These are phyloP conservation scores for Umbelopsis vinacea DNA, from an alignment of 192 early-diverging fungal species.

Conservation along the genomic window DNA sequence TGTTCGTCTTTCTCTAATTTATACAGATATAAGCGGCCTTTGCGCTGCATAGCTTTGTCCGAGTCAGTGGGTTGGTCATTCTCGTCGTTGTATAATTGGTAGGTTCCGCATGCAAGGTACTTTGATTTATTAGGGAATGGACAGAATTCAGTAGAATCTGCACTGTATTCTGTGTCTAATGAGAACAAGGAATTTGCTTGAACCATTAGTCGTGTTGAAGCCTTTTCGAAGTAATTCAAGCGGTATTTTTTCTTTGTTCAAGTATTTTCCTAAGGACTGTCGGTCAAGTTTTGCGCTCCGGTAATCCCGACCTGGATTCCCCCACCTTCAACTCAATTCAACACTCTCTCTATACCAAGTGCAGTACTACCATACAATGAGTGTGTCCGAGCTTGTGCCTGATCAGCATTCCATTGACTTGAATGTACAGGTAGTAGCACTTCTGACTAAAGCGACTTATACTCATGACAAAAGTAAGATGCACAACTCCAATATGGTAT, in stretches of 20 bases:
- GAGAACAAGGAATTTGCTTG: slow-evolving; percentile 49
- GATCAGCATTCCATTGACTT: background rate
- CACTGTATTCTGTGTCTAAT: slow-evolving; percentile 68
- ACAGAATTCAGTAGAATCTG: slow-evolving; percentile 76
- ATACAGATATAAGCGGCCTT: slow-evolving; percentile 72
- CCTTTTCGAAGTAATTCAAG: too few relatives aligned
- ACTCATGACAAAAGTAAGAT: background rate
- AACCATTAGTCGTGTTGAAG: background rate
- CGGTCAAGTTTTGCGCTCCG: background rate
- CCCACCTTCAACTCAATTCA: too few relatives aligned
- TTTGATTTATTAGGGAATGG: slow-evolving; percentile 52
- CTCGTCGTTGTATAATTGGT: slow-evolving; percentile 61
- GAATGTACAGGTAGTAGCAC: background rate
- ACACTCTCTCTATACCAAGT: too few relatives aligned
- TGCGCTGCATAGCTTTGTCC: slow-evolving; percentile 53
- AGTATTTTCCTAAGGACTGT: background rate
- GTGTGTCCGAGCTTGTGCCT: background rate
- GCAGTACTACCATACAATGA: background rate
- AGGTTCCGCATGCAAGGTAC: slow-evolving; percentile 71
- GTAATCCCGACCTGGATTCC: background rate
- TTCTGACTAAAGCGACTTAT: background rate
- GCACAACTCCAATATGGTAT: background rate
- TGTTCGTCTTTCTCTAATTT: slow-evolving; percentile 39
- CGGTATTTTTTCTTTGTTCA: too few relatives aligned
- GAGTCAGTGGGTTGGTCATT: slow-evolving; percentile 26